Evolutionary conservation across 192 early-diverging fungal species (phyloP).

Genomic region (Spizellomyces sp.): DNA sequence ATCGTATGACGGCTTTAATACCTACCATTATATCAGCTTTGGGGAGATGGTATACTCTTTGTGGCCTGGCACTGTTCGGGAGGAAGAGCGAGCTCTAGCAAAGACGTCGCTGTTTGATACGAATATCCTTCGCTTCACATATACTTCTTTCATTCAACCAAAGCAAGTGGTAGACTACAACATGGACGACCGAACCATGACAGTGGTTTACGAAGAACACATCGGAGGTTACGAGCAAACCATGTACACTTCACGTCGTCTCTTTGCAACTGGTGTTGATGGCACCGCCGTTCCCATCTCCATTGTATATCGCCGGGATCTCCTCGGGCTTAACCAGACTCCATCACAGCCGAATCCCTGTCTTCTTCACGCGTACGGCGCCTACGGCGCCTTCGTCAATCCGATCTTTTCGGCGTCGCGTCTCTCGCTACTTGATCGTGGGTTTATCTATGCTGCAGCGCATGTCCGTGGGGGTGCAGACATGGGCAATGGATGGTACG

Average conservation of each 20-base stretch:
- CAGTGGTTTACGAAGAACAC: conserved; percentile 33
- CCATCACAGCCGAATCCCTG: conserved; percentile 33
- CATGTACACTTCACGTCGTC: conserved; percentile 22
- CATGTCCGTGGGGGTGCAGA: conserved; percentile 50
- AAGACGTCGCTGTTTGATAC: conserved; percentile 43
- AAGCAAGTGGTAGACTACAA: conserved; percentile 41
- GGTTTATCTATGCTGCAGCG: conserved; percentile 46
- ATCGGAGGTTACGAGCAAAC: conserved; percentile 24
- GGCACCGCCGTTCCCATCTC: conserved; percentile 45
- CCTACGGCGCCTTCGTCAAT: conserved; percentile 39
- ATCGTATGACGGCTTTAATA: conserved; percentile 33
- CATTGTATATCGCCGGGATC: conserved; percentile 42
- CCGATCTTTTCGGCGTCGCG: conserved; percentile 29
- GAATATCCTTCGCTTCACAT: conserved; percentile 41
- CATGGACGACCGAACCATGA: conserved; percentile 31
- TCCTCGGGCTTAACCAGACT: conserved; percentile 35
- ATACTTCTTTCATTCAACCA: conserved; percentile 38
- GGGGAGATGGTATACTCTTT: conserved; percentile 56
- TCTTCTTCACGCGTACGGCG: conserved; percentile 44
- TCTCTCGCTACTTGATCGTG: conserved; percentile 42
- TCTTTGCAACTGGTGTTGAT: conserved; percentile 38
- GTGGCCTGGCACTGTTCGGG: conserved; percentile 51
- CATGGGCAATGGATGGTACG: conserved; percentile 48
- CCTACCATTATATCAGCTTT: conserved; percentile 63
- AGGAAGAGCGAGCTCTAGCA: conserved; percentile 54